phyloP scores from a whole-genome alignment of 164 flowering plant species.

The Vitis amurensis region DNA sequence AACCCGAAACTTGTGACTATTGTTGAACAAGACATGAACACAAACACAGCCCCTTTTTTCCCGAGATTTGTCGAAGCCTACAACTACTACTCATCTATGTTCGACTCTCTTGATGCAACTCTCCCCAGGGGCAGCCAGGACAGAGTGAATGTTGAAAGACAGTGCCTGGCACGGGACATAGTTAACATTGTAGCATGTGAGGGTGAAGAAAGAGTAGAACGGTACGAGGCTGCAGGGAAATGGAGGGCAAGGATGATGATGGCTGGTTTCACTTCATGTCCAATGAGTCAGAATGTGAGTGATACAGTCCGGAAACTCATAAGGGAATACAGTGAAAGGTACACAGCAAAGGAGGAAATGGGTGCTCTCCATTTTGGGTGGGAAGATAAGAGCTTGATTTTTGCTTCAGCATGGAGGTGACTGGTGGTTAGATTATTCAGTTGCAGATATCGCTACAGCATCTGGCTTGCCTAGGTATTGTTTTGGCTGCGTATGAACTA shows the following conservation, averaged over 20 bases:
- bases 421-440: not conserved
- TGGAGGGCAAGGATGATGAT: slow-evolving; percentile 97
- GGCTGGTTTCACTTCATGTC: slow-evolving; percentile 78
- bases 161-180: slow-evolving; percentile 90
- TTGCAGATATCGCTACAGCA: not conserved
- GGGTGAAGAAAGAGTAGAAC: slow-evolving; percentile 90
- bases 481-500: not conserved
- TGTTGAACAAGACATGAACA: slow-evolving; percentile 93
- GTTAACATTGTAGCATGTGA: slow-evolving; percentile 94
- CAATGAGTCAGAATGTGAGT: slow-evolving; percentile 53
- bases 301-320: slow-evolving; percentile 47
- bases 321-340: slow-evolving; percentile 65
- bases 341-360: slow-evolving; percentile 61
- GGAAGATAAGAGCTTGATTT: slow-evolving; percentile 80
- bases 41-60: slow-evolving; percentile 89
- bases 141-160: slow-evolving; percentile 86
- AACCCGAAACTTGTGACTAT: slow-evolving; percentile 87
- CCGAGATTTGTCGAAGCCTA: slow-evolving; percentile 85
- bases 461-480: not conserved
- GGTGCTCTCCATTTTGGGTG: slow-evolving; percentile 86
- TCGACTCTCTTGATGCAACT: slow-evolving; percentile 85
- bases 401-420: slow-evolving; percentile 85
- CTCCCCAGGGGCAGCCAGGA: slow-evolving; percentile 83
- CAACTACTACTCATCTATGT: slow-evolving; percentile 85
- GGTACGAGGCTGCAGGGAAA: slow-evolving; percentile 94